Evolutionary conservation across 331 rosid species (phyloP).

Genomic region (Telfairia occidentalis): DNA sequence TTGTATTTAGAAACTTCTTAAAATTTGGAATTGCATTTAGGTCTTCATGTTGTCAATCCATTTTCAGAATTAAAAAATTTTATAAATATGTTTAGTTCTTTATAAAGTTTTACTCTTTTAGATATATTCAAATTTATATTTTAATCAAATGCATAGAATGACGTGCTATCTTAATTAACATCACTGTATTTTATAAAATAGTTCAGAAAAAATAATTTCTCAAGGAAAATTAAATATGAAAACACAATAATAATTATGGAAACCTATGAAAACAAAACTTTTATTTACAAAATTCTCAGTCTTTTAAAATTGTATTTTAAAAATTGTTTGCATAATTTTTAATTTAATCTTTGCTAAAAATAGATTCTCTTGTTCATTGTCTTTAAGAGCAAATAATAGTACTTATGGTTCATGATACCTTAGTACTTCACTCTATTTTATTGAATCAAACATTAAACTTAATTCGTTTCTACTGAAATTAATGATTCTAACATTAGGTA

Average conservation of each 20-base stretch:
- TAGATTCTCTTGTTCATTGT: background rate
- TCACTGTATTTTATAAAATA: no score
- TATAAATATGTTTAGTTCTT: background rate
- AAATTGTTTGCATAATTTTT: background rate
- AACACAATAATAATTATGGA: no score
- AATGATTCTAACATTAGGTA: slow-evolving; percentile 37
- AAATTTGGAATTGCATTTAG: background rate
- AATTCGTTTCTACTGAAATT: slow-evolving; percentile 16
- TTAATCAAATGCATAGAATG: background rate
- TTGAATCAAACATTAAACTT: background rate
- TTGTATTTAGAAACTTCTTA: background rate
- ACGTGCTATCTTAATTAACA: no score
- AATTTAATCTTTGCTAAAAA: background rate
- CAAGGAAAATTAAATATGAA: no score
- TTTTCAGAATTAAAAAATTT: background rate
- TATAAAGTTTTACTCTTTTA: background rate
- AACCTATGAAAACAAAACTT: background rate
- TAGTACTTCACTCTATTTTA: background rate
- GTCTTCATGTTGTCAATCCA: background rate
- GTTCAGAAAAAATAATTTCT: no score
- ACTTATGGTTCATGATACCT: background rate
- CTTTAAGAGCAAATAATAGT: background rate
- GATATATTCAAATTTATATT: background rate
- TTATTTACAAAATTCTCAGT: background rate
- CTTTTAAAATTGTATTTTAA: background rate